Base-by-base conservation (phyloP, 1,284 basidiomycete genomes). In the Heliocybe sulcata region DNA sequence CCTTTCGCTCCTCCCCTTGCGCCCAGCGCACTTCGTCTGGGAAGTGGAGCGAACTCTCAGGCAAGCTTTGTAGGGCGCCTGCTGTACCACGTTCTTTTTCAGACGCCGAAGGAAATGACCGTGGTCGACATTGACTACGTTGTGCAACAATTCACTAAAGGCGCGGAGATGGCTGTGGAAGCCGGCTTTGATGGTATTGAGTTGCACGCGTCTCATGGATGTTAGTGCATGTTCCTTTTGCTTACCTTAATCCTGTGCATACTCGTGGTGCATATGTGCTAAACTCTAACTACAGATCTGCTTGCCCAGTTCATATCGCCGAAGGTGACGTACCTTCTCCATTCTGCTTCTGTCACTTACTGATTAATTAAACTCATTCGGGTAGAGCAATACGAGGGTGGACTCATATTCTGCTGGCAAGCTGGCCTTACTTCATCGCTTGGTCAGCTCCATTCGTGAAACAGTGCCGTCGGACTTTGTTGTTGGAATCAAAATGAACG, bases 131-230 rank as follows among this genome's bases (percentile, higher is more conserved):
- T 94, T 27, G 75, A 83, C 20, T 64, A 75, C 14, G 77, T 87
- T 2, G 77, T 92, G 0, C 70, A 76, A 1, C 74, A 72, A 12
- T 98, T 98, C 64, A 79, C 89, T 1, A 73, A 75, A 50, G 90
- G 85, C 1, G 90, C 92, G 0, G 67, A 72, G 54, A 64, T 90
- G 31, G 90, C 92, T 12, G 69, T 77, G 16, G 69, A 80, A 54
- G 75, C 88, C 25, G 92, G 92, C 0, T 97, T 95, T 66, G 92
- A 97, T 61, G 95, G 95, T 0, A 74, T 97, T 11, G 85, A 98
- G 65, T 60, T 98, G 20, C 95, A 98, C 69, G 89, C 80, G 29
- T 88, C 90, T 1, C 94, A 97, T 72, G 94, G 94, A 25, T 94
- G 90, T 90, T 56, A 72, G 88, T 69, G 10, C 31, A 47, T 23